These are phyloP conservation scores for Tulasnella sp. DNA, from an alignment of 768 basidiomycete genomes.

Conservation along the genomic window DNA sequence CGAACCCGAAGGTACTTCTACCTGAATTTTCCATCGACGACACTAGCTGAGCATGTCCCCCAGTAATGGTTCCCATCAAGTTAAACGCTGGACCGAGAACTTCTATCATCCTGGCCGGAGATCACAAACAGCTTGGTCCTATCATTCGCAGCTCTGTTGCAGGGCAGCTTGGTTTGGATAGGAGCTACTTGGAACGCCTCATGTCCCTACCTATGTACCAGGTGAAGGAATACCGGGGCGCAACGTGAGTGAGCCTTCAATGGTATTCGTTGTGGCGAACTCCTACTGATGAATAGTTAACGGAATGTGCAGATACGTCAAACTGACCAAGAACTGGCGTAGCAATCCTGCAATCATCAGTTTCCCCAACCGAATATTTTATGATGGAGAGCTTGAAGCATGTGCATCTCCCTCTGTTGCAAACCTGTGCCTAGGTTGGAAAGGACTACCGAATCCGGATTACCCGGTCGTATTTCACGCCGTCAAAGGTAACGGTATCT, in stretches of 20 bases:
- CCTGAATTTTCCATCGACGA: no score
- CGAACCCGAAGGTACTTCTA: conserved; percentile 52
- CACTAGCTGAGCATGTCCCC: background rate
- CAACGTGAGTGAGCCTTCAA: conserved; percentile 41
- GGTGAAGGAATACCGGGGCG: conserved; percentile 37
- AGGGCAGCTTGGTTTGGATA: conserved; percentile 40
- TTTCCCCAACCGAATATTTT: conserved; percentile 57
- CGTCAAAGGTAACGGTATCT: conserved; percentile 33
- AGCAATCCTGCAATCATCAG: conserved; percentile 59
- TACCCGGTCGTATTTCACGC: conserved; percentile 47
- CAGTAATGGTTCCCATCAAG: conserved; percentile 51
- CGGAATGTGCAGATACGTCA: conserved; percentile 52
- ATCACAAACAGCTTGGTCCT: conserved; percentile 47
- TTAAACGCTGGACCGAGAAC: conserved; percentile 43
- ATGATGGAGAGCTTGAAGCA: conserved; percentile 45
- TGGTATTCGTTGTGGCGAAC: background rate
- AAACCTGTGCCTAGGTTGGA: conserved; percentile 40
- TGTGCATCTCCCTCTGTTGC: conserved; percentile 42
- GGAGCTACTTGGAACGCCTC: conserved; percentile 46
- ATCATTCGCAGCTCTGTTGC: conserved; percentile 44
- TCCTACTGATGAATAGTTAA: background rate
- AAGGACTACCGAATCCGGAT: conserved; percentile 40
- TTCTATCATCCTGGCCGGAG: conserved; percentile 47
- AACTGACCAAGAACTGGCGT: conserved; percentile 62
- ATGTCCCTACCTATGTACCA: conserved; percentile 45